Evolutionary conservation across 257 asterid genomes (phyloP).

Genomic region (Scutellaria baicalensis): DNA sequence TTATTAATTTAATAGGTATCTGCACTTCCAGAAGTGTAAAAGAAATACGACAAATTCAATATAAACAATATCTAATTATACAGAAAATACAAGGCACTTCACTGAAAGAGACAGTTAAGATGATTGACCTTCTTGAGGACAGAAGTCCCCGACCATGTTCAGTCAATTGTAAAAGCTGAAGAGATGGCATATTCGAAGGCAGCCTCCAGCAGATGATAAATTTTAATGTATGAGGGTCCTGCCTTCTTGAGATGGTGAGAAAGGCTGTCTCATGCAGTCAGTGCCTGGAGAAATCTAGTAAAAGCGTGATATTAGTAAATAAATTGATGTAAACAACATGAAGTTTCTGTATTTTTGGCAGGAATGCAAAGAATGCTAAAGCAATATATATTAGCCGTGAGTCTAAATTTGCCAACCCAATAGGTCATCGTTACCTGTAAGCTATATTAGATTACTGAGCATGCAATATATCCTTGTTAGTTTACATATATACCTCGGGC

Average conservation of each 20-base stretch:
- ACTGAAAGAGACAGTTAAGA: slow-evolving; percentile 8
- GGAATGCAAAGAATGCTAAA: not conserved
- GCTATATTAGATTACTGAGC: not conserved
- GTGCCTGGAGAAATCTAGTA: slow-evolving; percentile 21
- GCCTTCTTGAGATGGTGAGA: slow-evolving; percentile 21
- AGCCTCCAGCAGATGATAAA: slow-evolving; percentile 33
- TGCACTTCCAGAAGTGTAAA: not conserved
- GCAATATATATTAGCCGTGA: not conserved
- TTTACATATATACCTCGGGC: slow-evolving; percentile 3
- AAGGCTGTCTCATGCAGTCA: slow-evolving; percentile 18
- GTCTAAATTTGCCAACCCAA: not conserved
- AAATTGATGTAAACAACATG: slow-evolving; percentile 4
- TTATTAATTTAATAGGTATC: not conserved
- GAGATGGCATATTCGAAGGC: slow-evolving; percentile 72
- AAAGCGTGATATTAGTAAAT: slow-evolving; percentile 1
- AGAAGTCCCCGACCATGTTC: slow-evolving; percentile 90
- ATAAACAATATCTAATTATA: not conserved
- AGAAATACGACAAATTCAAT: not conserved
- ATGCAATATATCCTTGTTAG: not conserved
- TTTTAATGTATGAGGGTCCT: slow-evolving; percentile 22
- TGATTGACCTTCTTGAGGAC: slow-evolving; percentile 77
- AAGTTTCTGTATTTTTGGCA: not conserved
- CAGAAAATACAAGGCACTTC: not conserved
- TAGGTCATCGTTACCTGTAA: not conserved
- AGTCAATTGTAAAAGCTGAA: slow-evolving; percentile 95